Conservation (phyloP, 352 stramenopile species). For the Globisporangium spiculum region DNA sequence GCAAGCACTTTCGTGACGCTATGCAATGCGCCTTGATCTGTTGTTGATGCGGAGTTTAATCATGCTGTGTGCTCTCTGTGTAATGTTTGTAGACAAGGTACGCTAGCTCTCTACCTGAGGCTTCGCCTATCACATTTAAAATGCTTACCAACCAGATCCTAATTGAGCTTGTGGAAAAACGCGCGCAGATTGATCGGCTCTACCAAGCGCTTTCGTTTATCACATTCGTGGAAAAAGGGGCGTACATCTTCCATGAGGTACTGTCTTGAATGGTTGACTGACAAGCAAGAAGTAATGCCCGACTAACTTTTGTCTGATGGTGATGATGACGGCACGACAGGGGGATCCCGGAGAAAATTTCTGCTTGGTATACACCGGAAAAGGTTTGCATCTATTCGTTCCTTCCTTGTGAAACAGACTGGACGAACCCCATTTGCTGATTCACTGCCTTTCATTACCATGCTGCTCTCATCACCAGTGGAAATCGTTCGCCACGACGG, state of each 20-base stretch:
- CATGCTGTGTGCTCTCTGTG: not conserved
- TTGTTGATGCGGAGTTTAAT: slow-evolving; percentile 5
- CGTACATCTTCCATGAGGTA: slow-evolving; percentile 66
- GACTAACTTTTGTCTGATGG: not conserved
- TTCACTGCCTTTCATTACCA: not conserved
- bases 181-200: slow-evolving; percentile 58
- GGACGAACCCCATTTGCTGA: not conserved
- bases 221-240: slow-evolving; percentile 37
- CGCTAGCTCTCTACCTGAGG: not conserved
- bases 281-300: not conserved
- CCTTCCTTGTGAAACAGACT: not conserved
- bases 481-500: slow-evolving; percentile 45
- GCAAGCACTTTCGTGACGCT: slow-evolving; percentile 12
- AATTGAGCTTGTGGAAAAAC: not conserved
- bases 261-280: not conserved
- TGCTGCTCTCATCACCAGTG: slow-evolving; percentile 26
- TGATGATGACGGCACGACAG: slow-evolving; percentile 19
- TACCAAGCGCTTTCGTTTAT: slow-evolving; percentile 71
- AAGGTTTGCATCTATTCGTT: slow-evolving; percentile 35
- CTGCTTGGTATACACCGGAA: slow-evolving; percentile 72
- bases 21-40: not conserved
- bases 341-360: slow-evolving; percentile 75
- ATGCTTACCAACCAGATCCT: not conserved
- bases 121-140: not conserved
- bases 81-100: slow-evolving; percentile 31